A percentile compares a stretch with the other conserved stretches of the same genome.
phyloP scores from a whole-genome alignment of 768 basidiomycete genomes.

The Leccinum longicurvipes region DNA sequence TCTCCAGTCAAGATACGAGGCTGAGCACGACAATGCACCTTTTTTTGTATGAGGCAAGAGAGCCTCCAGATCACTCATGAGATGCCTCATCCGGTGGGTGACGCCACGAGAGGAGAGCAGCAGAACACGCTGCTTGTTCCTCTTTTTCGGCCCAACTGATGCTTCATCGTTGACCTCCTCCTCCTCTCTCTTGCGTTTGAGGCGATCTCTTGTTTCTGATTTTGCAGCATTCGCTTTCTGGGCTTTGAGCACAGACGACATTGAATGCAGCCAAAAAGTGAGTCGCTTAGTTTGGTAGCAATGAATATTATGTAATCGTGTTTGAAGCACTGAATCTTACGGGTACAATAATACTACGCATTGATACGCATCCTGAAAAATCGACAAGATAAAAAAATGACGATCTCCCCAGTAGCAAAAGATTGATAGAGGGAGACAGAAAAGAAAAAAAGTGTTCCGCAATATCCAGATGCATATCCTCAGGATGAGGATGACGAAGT shows the following conservation, averaged over 20 bases:
- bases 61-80: slow-evolving; percentile 91
- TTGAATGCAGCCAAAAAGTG: slow-evolving; percentile 22
- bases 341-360: neutral
- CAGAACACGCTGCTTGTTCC: slow-evolving; percentile 94
- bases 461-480: slow-evolving; percentile 8
- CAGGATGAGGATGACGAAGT: slow-evolving; percentile 29
- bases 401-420: slow-evolving; percentile 1
- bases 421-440: neutral
- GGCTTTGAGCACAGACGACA: slow-evolving; percentile 65
- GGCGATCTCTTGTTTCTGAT: slow-evolving; percentile 40
- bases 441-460: neutral
- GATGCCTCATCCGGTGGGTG: slow-evolving; percentile 93
- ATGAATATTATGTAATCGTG: slow-evolving; percentile 25
- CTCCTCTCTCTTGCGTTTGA: slow-evolving; percentile 63
- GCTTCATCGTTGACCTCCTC: slow-evolving; percentile 56
- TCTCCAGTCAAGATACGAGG: neutral
- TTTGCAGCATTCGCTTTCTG: slow-evolving; percentile 57
- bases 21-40: slow-evolving; percentile 52
- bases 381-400: neutral
- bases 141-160: slow-evolving; percentile 46
- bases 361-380: slow-evolving; percentile 4
- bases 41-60: slow-evolving; percentile 95
- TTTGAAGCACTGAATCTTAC: neutral
- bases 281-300: neutral
- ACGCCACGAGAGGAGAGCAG: slow-evolving; percentile 91